Evolutionary conservation across 1,284 basidiomycete species (phyloP).

Genomic region (Amylostereum chailletii): DNA sequence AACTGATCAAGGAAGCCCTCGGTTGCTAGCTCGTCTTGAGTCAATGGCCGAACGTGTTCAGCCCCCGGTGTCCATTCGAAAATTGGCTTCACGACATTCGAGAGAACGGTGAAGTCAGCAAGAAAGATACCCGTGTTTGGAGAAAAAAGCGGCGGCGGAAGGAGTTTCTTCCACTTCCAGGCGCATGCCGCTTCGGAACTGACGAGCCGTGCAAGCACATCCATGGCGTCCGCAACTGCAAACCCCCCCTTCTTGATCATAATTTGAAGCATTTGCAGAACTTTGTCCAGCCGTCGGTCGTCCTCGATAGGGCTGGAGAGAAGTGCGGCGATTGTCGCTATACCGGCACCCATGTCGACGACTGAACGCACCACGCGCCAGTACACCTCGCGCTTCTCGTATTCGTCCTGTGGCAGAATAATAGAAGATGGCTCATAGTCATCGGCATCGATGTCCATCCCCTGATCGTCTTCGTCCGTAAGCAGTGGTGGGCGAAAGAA

Average conservation of each 20-base stretch:
- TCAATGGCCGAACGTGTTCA: conserved; percentile 45
- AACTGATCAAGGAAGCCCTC: conserved; percentile 46
- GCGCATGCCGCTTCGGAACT: conserved; percentile 19
- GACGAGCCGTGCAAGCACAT: conserved; percentile 41
- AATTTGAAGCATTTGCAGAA: conserved; percentile 40
- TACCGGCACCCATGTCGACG: conserved; percentile 54
- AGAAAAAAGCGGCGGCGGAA: conserved; percentile 49
- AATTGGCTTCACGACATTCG: conserved; percentile 36
- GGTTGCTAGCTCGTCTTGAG: conserved; percentile 43
- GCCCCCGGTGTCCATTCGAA: conserved; percentile 42
- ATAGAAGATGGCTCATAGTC: conserved; percentile 9
- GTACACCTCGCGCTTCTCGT: conserved; percentile 28
- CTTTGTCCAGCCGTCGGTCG: conserved; percentile 31
- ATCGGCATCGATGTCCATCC: conserved; percentile 16
- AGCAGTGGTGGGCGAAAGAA: conserved; percentile 46
- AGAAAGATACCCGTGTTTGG: conserved; percentile 52
- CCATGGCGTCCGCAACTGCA: conserved; percentile 43
- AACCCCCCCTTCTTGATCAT: conserved; percentile 49
- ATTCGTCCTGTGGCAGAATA: conserved; percentile 8
- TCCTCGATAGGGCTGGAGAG: conserved; percentile 26
- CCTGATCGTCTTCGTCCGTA: conserved; percentile 21
- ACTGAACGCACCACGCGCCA: conserved; percentile 45
- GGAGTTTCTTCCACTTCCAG: conserved; percentile 41
- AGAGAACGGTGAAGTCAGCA: conserved; percentile 41
- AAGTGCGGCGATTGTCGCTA: conserved; percentile 44